Base-by-base conservation (phyloP, 2,329 filamentous ascomycete species). In the Monilinia fructigena region DNA sequence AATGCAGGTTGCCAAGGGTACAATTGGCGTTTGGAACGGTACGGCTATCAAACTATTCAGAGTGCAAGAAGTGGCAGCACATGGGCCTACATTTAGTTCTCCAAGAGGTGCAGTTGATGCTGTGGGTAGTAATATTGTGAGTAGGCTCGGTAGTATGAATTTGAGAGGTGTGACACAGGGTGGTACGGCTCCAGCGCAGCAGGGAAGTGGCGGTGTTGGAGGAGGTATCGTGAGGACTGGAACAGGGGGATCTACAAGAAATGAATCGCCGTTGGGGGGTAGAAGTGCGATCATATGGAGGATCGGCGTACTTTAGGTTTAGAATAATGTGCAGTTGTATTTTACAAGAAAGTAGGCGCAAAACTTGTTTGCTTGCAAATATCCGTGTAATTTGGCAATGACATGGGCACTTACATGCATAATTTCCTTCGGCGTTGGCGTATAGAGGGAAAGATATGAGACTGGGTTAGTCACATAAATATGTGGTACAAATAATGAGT, bases 81-180 rank as follows among this genome's bases (percentile, higher is more conserved):
- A 90, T 71, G 90, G 93, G 0, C 93, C 93, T 4, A 92, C 89
- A 16, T 78, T 99, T 68, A 86, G 92, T 31, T 92, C 90, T 45
- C 95, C 95, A 0, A 86, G 93, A 67, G 94, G 93, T 0, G 94
- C 94, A 0, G 93, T 97, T 3, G 94, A 97, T 78, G 93, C 93
- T 0, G 93, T 97, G 0, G 94, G 94, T 0, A 94, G 89, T 77
- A 94, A 93, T 71, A 87, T 97, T 63, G 92, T 96, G 26, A 90
- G 90, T 68, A 85, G 93, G 40, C 95, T 97, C 72, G 92, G 92
- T 69, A 93, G 91, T 75, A 80, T 96, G 45, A 77, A 75, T 68
- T 62, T 76, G 7, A 74, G 77, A 28, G 73, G 74, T 66, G 70
- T 71, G 12, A 68, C 65, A 28, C 61, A 65, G 53, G 68, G 67